Conservation (phyloP, 176 grass and related monocot species). For the Thalia dealbata region DNA sequence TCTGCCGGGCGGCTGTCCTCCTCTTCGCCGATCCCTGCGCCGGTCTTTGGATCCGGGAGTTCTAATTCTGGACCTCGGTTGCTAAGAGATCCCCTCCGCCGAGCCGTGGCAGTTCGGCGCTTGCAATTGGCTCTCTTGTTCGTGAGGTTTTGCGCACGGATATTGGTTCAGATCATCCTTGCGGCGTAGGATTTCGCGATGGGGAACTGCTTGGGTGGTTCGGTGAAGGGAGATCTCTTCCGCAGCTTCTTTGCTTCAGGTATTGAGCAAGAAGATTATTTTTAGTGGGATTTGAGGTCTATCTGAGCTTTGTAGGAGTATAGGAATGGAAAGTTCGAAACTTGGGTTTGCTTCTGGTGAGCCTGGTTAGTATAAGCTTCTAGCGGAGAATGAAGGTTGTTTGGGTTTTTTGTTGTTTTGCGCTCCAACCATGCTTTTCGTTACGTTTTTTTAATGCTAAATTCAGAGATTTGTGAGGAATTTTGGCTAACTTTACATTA, state of each 20-base stretch:
- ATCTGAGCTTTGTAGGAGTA: background rate
- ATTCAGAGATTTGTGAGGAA: background rate
- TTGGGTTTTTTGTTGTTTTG: background rate
- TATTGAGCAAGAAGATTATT: background rate
- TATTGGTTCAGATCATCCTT: background rate
- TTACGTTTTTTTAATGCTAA: background rate
- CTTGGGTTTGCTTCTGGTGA: background rate
- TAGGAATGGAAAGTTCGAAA: background rate
- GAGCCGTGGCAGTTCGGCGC: too few species aligned
- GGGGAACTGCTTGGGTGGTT: slow-evolving; percentile 64
- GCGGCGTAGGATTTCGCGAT: slow-evolving; percentile 7
- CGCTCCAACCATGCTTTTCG: background rate
- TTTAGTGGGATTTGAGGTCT: background rate
- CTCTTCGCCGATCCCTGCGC: background rate
- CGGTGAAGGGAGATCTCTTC: slow-evolving; percentile 44
- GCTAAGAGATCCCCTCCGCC: too few species aligned
- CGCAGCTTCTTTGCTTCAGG: slow-evolving; percentile 27
- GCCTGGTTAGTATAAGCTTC: background rate
- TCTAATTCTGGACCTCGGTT: too few species aligned
- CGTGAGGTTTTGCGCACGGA: background rate
- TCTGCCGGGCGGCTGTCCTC: background rate
- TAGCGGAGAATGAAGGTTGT: background rate
- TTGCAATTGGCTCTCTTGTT: too few species aligned
- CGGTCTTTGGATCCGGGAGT: background rate
- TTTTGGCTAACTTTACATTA: too few species aligned